A percentile compares a stretch with the other conserved stretches of the same genome.
Evolutionary conservation across 208 protist genomes (phyloP).

Genomic region (Leishmania braziliensis): DNA sequence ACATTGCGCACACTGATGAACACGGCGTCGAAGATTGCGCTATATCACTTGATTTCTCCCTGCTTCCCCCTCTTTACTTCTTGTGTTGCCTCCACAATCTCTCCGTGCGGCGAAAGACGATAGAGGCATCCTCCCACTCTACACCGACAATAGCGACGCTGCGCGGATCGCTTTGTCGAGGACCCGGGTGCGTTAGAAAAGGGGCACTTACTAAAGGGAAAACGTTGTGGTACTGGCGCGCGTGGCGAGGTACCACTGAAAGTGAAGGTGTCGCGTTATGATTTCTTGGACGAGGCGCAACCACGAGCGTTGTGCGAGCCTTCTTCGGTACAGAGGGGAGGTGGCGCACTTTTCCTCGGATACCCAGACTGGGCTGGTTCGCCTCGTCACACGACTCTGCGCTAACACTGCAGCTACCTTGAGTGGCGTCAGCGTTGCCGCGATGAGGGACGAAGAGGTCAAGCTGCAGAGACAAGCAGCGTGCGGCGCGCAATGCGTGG

Average conservation of each 20-base stretch:
- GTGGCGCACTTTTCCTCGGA: constrained; percentile 27
- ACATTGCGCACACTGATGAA: background rate
- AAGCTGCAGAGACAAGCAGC: background rate
- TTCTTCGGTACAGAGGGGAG: constrained; percentile 15
- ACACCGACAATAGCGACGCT: background rate
- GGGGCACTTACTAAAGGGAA: background rate
- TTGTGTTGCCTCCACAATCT: background rate
- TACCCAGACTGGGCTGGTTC: constrained; percentile 20
- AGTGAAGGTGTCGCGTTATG: constrained; percentile 3
- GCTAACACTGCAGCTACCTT: background rate
- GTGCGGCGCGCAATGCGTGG: background rate
- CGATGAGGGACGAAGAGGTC: background rate
- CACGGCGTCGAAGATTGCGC: background rate
- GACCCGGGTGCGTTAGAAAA: background rate
- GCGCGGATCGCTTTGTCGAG: background rate
- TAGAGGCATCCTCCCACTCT: background rate
- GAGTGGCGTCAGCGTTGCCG: background rate
- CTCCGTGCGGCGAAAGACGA: background rate
- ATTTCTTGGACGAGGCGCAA: background rate
- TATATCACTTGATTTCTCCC: background rate
- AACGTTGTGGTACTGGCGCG: background rate
- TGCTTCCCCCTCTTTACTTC: background rate
- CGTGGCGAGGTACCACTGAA: background rate
- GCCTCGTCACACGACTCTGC: background rate
- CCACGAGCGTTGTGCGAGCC: background rate